Evolutionary conservation across 2,329 filamentous ascomycete species (phyloP).

Genomic region (Calonectria ilicicola): DNA sequence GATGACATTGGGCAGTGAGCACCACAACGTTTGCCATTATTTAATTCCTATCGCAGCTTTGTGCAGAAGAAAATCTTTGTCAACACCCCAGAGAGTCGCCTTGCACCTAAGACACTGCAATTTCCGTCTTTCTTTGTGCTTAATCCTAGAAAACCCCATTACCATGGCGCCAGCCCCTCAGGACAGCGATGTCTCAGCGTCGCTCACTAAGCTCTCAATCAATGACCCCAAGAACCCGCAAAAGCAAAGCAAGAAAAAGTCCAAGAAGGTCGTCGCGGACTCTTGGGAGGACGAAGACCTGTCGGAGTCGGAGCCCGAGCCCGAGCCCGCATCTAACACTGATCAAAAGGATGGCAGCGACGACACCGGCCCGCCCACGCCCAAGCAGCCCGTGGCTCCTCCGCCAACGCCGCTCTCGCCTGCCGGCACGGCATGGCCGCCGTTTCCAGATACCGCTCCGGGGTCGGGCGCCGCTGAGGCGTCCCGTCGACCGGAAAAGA

Average conservation of each 20-base stretch:
- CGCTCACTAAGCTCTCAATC: slow-evolving; percentile 49
- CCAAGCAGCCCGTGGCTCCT: slow-evolving; percentile 60
- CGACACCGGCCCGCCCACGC: slow-evolving; percentile 57
- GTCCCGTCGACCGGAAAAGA: slow-evolving; percentile 81
- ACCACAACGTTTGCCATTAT: neutral
- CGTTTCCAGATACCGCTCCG: slow-evolving; percentile 26
- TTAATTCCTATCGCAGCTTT: neutral
- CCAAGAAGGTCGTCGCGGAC: slow-evolving; percentile 49
- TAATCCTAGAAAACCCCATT: neutral
- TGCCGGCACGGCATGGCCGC: slow-evolving; percentile 37
- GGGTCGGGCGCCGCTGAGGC: slow-evolving; percentile 22
- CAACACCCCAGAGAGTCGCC: no score
- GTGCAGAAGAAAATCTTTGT: neutral
- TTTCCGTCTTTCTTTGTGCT: neutral
- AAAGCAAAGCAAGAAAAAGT: slow-evolving; percentile 44
- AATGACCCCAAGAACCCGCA: slow-evolving; percentile 33
- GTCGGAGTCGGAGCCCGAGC: slow-evolving; percentile 55
- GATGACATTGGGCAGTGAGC: slow-evolving; percentile 1
- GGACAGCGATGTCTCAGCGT: slow-evolving; percentile 43
- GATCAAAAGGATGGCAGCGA: slow-evolving; percentile 35
- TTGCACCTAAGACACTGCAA: neutral
- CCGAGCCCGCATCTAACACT: slow-evolving; percentile 46
- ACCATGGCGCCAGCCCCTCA: slow-evolving; percentile 37
- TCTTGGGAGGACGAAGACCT: slow-evolving; percentile 71
- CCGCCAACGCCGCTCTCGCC: slow-evolving; percentile 77